Percentiles rank a stretch among this genome's conserved stretches.
Evolutionary conservation across 208 protist species (phyloP).

Genomic region (Crithidia thermophila): DNA sequence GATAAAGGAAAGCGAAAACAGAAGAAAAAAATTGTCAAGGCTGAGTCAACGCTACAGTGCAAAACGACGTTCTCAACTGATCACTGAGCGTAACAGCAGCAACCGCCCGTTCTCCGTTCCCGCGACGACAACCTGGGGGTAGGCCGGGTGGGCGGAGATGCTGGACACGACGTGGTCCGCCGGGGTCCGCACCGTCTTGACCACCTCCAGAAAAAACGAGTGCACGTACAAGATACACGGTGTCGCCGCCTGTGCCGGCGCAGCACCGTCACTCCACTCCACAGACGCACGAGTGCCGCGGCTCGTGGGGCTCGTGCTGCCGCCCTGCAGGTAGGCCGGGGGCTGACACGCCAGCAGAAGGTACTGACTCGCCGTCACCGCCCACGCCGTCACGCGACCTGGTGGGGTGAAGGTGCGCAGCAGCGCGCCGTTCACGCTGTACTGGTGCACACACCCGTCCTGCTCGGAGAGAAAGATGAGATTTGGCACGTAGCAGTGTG

Average conservation of each 20-base stretch:
- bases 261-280: not conserved
- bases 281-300: not conserved
- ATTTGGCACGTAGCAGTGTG: constrained; percentile 83
- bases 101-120: constrained; percentile 33
- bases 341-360: constrained; percentile 59
- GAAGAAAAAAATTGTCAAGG: not conserved
- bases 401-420: constrained; percentile 66
- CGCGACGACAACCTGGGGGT: constrained; percentile 75
- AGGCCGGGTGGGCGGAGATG: constrained; percentile 59
- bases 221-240: constrained; percentile 72
- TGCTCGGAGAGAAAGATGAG: constrained; percentile 69
- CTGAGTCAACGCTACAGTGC: not conserved
- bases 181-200: constrained; percentile 57
- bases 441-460: constrained; percentile 83
- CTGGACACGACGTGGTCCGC: constrained; percentile 31
- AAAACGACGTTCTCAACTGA: not conserved
- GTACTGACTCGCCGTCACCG: constrained; percentile 63
- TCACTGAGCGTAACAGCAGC: constrained; percentile 22
- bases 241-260: not conserved
- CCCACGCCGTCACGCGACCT: constrained; percentile 73
- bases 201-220: constrained; percentile 64
- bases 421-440: constrained; percentile 76
- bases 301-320: not conserved
- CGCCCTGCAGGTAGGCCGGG: constrained; percentile 1
- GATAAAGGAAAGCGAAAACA: constrained; percentile 1